A percentile compares a stretch with the other conserved stretches of the same genome.
Evolutionary conservation across 257 asterid species (phyloP).

Genomic region (Ilex aquifolium): DNA sequence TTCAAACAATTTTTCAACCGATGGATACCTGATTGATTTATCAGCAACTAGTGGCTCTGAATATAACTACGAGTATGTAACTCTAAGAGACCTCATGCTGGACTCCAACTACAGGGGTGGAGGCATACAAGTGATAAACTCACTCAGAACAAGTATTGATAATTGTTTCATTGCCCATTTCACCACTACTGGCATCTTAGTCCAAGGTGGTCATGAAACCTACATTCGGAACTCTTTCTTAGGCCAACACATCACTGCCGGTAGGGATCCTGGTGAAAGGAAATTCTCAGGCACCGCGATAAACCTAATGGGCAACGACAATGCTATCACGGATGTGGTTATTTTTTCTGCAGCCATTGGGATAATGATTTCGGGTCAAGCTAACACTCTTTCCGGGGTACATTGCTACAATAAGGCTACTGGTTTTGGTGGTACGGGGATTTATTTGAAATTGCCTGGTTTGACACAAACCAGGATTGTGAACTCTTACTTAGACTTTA

Average conservation of each 20-base stretch:
- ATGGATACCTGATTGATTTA: conserved; percentile 58
- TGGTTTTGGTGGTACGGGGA: conserved; percentile 83
- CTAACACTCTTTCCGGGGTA: conserved; percentile 61
- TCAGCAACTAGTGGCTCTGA: conserved; percentile 34
- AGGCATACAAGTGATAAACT: conserved; percentile 58
- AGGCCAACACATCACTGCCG: conserved; percentile 83
- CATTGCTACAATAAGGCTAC: conserved; percentile 96
- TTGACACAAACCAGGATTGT: conserved; percentile 70
- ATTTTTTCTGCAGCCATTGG: conserved; percentile 78
- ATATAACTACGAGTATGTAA: conserved; percentile 61
- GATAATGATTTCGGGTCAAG: conserved; percentile 60
- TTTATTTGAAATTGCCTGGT: conserved; percentile 57
- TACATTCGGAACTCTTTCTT: conserved; percentile 63
- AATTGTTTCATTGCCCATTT: conserved; percentile 78
- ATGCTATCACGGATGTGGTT: conserved; percentile 67
- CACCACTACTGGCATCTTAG: conserved; percentile 58
- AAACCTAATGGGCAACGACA: conserved; percentile 59
- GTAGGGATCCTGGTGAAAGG: conserved; percentile 56
- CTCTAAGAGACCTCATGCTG: conserved; percentile 58
- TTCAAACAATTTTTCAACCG: conserved; percentile 52
- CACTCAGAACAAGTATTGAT: conserved; percentile 67
- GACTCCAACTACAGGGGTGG: conserved; percentile 74
- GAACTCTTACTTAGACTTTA: conserved; percentile 68
- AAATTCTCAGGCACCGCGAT: conserved; percentile 72
- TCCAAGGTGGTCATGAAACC: conserved; percentile 72